These are phyloP conservation scores for Phaeosphaeriaceae sp. DNA, from an alignment of 2,329 filamentous ascomycete genomes.

Conservation along the genomic window DNA sequence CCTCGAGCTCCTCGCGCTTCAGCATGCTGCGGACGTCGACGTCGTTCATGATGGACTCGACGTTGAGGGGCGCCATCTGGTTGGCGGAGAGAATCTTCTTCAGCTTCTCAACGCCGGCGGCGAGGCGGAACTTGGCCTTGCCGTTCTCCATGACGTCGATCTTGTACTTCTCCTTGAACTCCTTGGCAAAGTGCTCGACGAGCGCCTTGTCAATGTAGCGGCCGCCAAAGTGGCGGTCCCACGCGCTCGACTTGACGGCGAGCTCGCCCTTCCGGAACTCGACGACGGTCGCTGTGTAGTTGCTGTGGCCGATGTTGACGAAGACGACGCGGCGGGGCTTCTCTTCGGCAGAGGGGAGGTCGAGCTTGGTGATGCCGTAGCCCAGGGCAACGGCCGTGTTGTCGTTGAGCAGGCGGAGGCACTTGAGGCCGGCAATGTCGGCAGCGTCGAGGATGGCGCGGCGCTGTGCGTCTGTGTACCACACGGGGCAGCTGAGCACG, in stretches of 20 bases:
- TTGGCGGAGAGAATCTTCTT: constrained; percentile 99
- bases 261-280: constrained; percentile 98
- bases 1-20: constrained; percentile 93
- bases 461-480: constrained; percentile 96
- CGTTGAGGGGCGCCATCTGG: constrained; percentile 88
- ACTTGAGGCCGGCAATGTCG: constrained; percentile 91
- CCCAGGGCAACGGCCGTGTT: constrained; percentile 95
- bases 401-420: constrained; percentile 95
- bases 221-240: constrained; percentile 95
- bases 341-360: constrained; percentile 87
- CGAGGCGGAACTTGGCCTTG: constrained; percentile 87
- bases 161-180: constrained; percentile 98
- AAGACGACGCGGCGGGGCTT: constrained; percentile 90
- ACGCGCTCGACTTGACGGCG: constrained; percentile 88
- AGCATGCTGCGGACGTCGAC: constrained; percentile 88
- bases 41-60: constrained; percentile 99
- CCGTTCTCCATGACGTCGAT: constrained; percentile 90
- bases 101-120: constrained; percentile 90
- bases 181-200: constrained; percentile 90
- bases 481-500: constrained; percentile 91
- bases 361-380: constrained; percentile 97
- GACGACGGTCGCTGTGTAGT: constrained; percentile 92
- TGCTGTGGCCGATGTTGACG: constrained; percentile 94
- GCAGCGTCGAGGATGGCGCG: constrained; percentile 87
- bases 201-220: constrained; percentile 96